phyloP scores from a whole-genome alignment of 306 rosid genomes.

The Urtica urens region DNA sequence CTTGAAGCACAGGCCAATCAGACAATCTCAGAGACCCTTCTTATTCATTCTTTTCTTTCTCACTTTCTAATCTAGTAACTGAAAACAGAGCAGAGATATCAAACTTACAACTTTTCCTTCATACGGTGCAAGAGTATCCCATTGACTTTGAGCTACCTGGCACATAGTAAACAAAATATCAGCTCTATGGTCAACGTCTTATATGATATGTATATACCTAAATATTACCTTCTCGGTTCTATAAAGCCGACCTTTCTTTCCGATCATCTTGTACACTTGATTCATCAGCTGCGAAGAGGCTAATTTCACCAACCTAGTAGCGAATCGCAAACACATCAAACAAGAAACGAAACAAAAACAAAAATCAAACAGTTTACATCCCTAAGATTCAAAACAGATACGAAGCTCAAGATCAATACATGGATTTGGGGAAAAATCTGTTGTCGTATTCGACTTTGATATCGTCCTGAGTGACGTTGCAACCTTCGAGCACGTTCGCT shows the following conservation, averaged over 20 bases:
- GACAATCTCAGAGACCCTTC: background rate
- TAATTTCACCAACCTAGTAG: constrained; percentile 70
- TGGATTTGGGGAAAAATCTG: constrained; percentile 24
- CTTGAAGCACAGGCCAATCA: too few relatives aligned
- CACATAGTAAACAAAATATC: constrained; percentile 16
- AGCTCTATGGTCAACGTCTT: background rate
- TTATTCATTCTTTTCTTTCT: too few relatives aligned
- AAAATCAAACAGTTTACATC: background rate
- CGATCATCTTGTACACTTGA: constrained; percentile 24
- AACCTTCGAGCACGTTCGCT: constrained; percentile 52
- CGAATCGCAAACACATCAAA: constrained; percentile 7
- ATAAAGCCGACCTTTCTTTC: constrained; percentile 33
- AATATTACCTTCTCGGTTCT: constrained; percentile 62
- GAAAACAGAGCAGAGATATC: background rate
- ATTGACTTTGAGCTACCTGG: constrained; percentile 41
- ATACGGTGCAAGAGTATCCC: constrained; percentile 49
- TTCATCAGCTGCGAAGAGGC: constrained; percentile 21
- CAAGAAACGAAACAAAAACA: background rate
- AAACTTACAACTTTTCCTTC: constrained; percentile 73
- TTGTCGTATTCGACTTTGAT: constrained; percentile 54
- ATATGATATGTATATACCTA: constrained; percentile 3
- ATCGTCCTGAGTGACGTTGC: constrained; percentile 55
- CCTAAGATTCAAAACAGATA: too few relatives aligned
- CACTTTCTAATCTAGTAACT: background rate
- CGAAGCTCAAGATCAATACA: constrained; percentile 30